phyloP scores from a whole-genome alignment of 768 basidiomycete species.

The Tylopilus balloui region DNA sequence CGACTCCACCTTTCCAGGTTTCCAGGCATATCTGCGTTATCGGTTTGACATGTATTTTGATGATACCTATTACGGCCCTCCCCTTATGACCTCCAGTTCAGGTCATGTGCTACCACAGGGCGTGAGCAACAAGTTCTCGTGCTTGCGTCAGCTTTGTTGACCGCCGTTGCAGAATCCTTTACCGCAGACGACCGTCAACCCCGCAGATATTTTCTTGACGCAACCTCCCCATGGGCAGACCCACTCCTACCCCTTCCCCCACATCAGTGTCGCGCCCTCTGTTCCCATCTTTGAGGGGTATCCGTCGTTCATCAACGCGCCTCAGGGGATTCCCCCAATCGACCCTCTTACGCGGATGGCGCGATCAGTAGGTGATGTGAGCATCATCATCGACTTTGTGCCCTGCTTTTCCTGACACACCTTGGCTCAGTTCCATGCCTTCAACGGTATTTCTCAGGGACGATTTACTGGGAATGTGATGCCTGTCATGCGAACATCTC shows the following conservation, averaged over 20 bases:
- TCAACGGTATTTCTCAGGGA: too few relatives aligned
- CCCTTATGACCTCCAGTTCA: background rate
- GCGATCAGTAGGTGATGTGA: slow-evolving; percentile 3
- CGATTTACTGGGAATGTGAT: background rate
- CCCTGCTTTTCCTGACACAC: background rate
- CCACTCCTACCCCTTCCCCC: background rate
- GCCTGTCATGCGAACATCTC: background rate
- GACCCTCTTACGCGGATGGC: background rate
- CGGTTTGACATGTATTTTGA: slow-evolving; percentile 2
- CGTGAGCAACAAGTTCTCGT: slow-evolving; percentile 5
- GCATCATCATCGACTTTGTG: background rate
- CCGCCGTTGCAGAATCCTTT: background rate
- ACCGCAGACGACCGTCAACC: slow-evolving; percentile 2
- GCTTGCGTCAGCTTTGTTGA: background rate
- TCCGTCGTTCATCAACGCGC: background rate
- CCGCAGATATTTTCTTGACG: background rate
- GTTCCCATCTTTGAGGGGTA: background rate
- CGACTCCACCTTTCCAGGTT: background rate
- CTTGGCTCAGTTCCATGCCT: background rate
- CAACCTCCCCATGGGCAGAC: background rate
- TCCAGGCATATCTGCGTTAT: background rate
- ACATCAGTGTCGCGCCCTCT: background rate
- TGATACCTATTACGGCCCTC: background rate
- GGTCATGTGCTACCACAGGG: background rate
- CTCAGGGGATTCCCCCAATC: background rate